A percentile compares a stretch with the other conserved stretches of the same genome.
These are phyloP conservation scores for Diplodia sapinea DNA, from an alignment of 2,329 filamentous ascomycete genomes.

Conservation along the genomic window DNA sequence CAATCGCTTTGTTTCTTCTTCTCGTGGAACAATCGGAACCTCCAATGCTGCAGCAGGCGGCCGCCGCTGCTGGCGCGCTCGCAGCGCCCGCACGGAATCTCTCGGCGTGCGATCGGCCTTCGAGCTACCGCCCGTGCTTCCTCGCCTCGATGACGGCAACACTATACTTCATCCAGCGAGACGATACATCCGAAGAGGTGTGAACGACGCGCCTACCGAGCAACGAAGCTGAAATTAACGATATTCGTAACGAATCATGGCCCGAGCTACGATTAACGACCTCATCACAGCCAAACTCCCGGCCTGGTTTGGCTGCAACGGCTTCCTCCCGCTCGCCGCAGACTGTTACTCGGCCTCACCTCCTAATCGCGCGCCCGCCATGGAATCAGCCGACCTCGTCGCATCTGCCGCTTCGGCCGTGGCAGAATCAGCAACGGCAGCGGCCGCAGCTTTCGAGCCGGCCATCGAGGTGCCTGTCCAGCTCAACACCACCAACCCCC, in stretches of 20 bases:
- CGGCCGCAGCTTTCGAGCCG: slow-evolving; percentile 15
- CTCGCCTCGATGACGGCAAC: slow-evolving; percentile 21
- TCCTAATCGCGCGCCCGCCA: background rate
- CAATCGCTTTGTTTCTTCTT: background rate
- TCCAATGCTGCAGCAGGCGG: background rate
- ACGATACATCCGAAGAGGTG: slow-evolving; percentile 11
- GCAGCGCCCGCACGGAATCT: slow-evolving; percentile 1
- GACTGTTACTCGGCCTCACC: slow-evolving; percentile 17
- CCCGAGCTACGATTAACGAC: slow-evolving; percentile 20
- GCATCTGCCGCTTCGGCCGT: slow-evolving; percentile 7
- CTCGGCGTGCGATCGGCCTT: slow-evolving; percentile 1
- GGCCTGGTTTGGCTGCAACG: slow-evolving; percentile 28
- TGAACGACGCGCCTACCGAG: slow-evolving; percentile 18
- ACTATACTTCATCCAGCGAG: slow-evolving; percentile 24
- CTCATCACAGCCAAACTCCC: slow-evolving; percentile 21
- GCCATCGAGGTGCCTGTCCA: slow-evolving; percentile 9
- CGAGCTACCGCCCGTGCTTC: background rate
- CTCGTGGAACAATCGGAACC: background rate
- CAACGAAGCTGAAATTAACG: slow-evolving; percentile 15
- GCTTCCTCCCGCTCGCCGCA: slow-evolving; percentile 26
- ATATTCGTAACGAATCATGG: slow-evolving; percentile 18
- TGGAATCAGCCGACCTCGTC: slow-evolving; percentile 1
- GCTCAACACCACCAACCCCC: slow-evolving; percentile 18
- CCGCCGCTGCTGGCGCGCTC: background rate
- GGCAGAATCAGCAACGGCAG: slow-evolving; percentile 13